Evolutionary conservation across 1,284 basidiomycete genomes (phyloP), one percentile per base, ranked within the genome.

Genomic region (Schizophyllum commune): DNA sequence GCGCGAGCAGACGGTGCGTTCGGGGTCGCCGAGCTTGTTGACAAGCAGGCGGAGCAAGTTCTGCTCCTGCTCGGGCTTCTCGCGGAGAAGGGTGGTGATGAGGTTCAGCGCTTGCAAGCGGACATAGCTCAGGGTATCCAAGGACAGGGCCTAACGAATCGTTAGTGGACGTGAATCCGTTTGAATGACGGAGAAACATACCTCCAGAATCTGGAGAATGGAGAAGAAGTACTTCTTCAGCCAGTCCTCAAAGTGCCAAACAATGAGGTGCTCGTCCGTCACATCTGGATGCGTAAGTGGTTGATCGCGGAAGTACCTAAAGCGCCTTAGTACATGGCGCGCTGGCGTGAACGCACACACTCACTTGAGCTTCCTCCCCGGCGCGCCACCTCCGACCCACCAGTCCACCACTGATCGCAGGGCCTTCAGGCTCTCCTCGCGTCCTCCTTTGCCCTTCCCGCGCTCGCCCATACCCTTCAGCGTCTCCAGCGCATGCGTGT

Each of bases 221-320:
- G 88, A 88, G 76, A 97, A 98, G 79, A 97, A 98, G 74, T 90
- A 98, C 68, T 94, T 95, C 76, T 99, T 99, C 61, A 98, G 75
- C 88, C 93, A 96, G 69, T 99, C 96, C 72, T 99, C 97, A 72
- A 96, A 99, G 64, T 90, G 89, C 88, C 90, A 99, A 2, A 27
- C 19, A 2, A 91, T 65, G 9, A 95, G 75, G 71, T 93, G 86
- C 55, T 85, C 79, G 64, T 96, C 88, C 0, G 91, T 89, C 15
- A 87, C 79, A 2, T 79, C 75, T 0, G 70, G 91, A 86, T 1
- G 80, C 69, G 53, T 20, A 11, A 96, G 73, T 2, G 91, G 89
- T 70, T 98, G 96, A 71, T 99, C 97, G 20, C 91, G 88, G 73
- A 99, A 94, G 73, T 94, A 95, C 70, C 92, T 94, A 62, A 13